Base-by-base conservation (phyloP, 2,329 filamentous ascomycete genomes). In the Trichoderma arundinaceum region DNA sequence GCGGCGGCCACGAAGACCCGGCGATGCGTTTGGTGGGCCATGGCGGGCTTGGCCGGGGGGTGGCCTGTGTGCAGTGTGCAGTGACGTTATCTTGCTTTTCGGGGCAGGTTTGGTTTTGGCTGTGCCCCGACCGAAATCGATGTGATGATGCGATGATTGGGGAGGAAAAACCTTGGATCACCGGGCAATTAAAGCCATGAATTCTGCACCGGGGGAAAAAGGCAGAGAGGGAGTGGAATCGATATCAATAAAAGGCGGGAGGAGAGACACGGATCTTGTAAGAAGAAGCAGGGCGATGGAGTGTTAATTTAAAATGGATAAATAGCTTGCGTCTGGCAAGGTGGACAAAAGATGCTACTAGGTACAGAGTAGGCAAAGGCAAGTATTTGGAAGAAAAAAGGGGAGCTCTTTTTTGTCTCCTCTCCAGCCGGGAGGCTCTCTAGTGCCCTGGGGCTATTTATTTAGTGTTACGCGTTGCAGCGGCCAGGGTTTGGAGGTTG, bases 1-100 rank as follows among this genome's bases (percentile, higher is more conserved):
- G 72, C 69, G 46, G 72, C 70, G 54, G 77, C 52, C 68, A 77
- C 66, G 68, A 77, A 68, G 35, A 73, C 62, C 32, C 76, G 75
- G 41, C 74, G 72, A 52, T 75, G 73, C 43, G 70, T 59, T 66
- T 70, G 68, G 54, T 71, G 71, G 58, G 71, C 69, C 49, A 63
- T 58, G 51, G 71, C 68, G 51, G 64, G 68, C 67, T 22, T 43
- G 41, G 49, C 22, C 22, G n/a, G 15, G 12, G 46, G 59, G n/a
- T n/a, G 22, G 22, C 22, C 22, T 28, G 22, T 28, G 22, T 15
- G 17, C 35, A n/a, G 35, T 32, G 22, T 10, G 39, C 51, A 17
- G 51, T 56, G 51, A 32, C 43, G 51, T 46, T 53, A 6, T 41
- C 32, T 41, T 61, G 19, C 12, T 56, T 12, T 41, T 41, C 22